Evolutionary conservation across 345 rosid genomes (phyloP), one percentile per base, ranked within the genome.

Genomic region (Draba incana): DNA sequence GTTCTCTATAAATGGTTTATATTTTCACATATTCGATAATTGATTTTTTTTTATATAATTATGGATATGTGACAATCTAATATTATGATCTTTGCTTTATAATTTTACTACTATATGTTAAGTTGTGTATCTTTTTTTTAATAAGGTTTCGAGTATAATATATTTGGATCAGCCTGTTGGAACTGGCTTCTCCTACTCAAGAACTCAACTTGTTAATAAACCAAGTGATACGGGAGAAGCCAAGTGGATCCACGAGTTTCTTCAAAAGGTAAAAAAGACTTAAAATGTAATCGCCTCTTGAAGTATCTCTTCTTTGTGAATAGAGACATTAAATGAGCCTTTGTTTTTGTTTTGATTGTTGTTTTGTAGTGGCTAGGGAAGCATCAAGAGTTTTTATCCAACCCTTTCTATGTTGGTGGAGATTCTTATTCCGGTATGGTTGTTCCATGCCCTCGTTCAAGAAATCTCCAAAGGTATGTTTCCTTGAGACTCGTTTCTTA

Each of bases 91-190:
- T 20, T 20, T 20, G 20, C 1, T 20, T 20, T 20, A 0, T 20
- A 20, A 20, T 20, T 20, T 20, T 20, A 20, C 20, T 20, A 20
- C 20, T 20, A 20, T 8, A 8, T 0, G 8, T 2, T 35, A 35
- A 50, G 16, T 41, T 62, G 9, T 52, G 31, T 35, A 53, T 53
- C 13, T 11, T 25, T 69, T 84, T 28, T 28, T 84, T 1, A 20
- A 20, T 46, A 3, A 84, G 92, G 79, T 79, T 23, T 72, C 96
- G 5, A 88, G 79, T 80, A 77, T 92, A 61, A 79, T 87, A 75
- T 85, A 87, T 69, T 68, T 88, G 30, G 98, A 88, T 75, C 78
- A 83, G 50, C 97, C 97, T 4, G 87, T 81, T 8, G 92, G 93
- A 52, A 80, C 91, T 46, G 97, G 96, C 47, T 91, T 86, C 77